Base-by-base conservation (phyloP, 306 rosid species). In the Gastrolobium villosum region DNA sequence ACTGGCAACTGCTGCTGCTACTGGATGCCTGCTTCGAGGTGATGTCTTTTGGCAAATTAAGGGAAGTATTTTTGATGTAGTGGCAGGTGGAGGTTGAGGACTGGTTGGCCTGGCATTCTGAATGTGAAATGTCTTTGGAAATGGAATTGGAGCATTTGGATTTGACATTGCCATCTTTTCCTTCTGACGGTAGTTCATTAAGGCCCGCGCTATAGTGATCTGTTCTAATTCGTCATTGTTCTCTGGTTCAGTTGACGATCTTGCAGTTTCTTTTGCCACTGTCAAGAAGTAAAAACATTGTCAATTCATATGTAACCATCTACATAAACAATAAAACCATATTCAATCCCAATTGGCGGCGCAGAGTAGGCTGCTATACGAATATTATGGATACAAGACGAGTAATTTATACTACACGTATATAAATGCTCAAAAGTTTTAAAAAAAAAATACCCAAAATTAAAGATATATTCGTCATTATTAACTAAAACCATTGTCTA, bases 251-350 rank as follows among this genome's bases (percentile, higher is more conserved):
- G 91, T 85, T 55, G 99, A 92, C 50, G 97, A 93, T 60, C 90
- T 90, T 30, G 97, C 90, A 44, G 97, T 84, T 72, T 91, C 98
- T 85, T 93, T 95, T 32, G 93, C 94, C 97, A 95, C 99, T 95
- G 87, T 55, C 76, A 84, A 45, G 52, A 78, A 74, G 80, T 50
- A 86, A 80, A 37, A 74, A 45, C 39, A 65, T 13, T 31, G 76
- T 77, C 65, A 83, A 39, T 74, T 75, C 54, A 64, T 32, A 69
- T 14, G 13, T n/a, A 31, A 43, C 54, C 60, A 50, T 43, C 9
- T 9, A 14, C 6, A 60, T 26, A 49, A 28, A 69, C 20, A 34
- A 61, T 37, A 36, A 57, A 44, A 44, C 26, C 10, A 43, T 7
- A 50, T 39, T 68, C 2, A 57, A 57, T 40, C 10, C 3, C 3